Evolutionary conservation across 306 rosid genomes (phyloP), one percentile per base, ranked within the genome.

Genomic region (Cicer cuneatum): DNA sequence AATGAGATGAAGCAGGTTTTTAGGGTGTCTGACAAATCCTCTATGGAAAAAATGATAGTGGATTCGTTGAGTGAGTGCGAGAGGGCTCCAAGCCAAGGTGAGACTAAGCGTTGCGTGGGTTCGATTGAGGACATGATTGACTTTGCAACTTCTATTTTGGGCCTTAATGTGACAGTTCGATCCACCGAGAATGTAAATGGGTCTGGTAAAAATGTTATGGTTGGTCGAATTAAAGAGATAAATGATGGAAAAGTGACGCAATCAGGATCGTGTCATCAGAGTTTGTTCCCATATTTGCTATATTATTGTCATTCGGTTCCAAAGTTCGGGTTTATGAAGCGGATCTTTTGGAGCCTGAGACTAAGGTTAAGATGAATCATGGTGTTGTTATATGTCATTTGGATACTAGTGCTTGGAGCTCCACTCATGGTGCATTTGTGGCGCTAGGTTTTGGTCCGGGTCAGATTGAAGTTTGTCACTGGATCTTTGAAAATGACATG

Each of bases 261-360:
- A 29, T 90, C 96, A 0, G 98, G 90, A 2, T 93, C 96, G 0
- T 93, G 96, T 38, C 98, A 93, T 13, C 96, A 90, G 83, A 93
- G 93, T 65, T 39, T 90, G 78, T 93, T 86, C 37, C 96, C 98
- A 2, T 90, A 93, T 76, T 67, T 93, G 12, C 82, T 93, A 1
- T 90, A 90, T 18, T 93, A 93, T 57, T 93, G 98, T 42, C 98
- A 93, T 84, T 93, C 98, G 0, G 95, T 90, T 2, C 98, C 97
- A 0, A 89, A 85, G 98, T 93, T 54, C 93, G 93, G 68, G 95
- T 90, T 4, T 93, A 93, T 74, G 82, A 89, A 78, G 93, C 91
- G 41, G 97, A 93, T 71, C 70, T 93, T 7, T 51, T 87, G 57
- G 91, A 93, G 52, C 84, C 89, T 38, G 56, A 2, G 52, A 13